Conservation (phyloP, 2,329 filamentous ascomycete species). For the Graphium sp. region DNA sequence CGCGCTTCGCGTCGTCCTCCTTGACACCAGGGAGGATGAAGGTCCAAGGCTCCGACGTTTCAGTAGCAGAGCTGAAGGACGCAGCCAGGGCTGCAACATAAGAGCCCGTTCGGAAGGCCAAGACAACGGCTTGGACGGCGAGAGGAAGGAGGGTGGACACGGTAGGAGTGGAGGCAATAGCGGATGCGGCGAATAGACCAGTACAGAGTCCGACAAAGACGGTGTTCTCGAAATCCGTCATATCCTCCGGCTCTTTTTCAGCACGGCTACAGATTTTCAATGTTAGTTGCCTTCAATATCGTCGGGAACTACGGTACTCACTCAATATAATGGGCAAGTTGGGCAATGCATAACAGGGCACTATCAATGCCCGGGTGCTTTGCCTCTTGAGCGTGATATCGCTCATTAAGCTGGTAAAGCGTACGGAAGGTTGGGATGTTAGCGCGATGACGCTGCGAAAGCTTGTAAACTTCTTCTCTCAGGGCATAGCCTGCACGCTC, state of each 20-base stretch:
- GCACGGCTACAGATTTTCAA: constrained; percentile 25
- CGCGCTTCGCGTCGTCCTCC: constrained; percentile 29
- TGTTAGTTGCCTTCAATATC: not conserved
- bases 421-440: constrained; percentile 45
- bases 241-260: constrained; percentile 37
- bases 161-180: constrained; percentile 45
- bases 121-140: constrained; percentile 44
- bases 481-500: constrained; percentile 39
- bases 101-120: constrained; percentile 48
- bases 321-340: constrained; percentile 54
- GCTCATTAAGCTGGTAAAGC: constrained; percentile 46
- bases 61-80: constrained; percentile 18
- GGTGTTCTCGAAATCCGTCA: constrained; percentile 28
- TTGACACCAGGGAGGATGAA: constrained; percentile 42
- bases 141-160: constrained; percentile 44
- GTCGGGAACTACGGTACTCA: constrained; percentile 17
- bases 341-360: constrained; percentile 45
- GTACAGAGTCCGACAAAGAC: constrained; percentile 50
- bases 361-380: constrained; percentile 49
- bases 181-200: constrained; percentile 52
- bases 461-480: constrained; percentile 38
- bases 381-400: constrained; percentile 36
- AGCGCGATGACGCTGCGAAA: constrained; percentile 38
- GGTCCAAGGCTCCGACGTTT: constrained; percentile 46
- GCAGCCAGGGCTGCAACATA: constrained; percentile 34